Evolutionary conservation across 2,329 filamentous ascomycete species (phyloP).

Genomic region (Cercospora nicotianae): DNA sequence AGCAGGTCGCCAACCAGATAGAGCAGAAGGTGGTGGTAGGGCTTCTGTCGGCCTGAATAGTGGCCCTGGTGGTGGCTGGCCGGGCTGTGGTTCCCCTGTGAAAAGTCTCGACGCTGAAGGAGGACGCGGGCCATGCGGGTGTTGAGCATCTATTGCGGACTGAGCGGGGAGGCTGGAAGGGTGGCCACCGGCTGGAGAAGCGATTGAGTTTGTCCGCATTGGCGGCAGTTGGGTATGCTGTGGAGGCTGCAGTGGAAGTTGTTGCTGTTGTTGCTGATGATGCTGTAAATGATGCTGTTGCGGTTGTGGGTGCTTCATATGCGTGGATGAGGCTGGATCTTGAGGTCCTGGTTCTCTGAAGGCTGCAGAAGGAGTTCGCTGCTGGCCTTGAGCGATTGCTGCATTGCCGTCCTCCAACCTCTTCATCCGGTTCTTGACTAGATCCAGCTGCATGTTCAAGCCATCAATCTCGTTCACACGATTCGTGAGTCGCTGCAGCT

Average conservation of each 20-base stretch:
- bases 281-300: constrained; percentile 10
- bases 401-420: constrained; percentile 34
- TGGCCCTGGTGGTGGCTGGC: constrained; percentile 9
- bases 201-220: constrained; percentile 30
- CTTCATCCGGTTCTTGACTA: constrained; percentile 50
- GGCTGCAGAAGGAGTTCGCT: constrained; percentile 8
- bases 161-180: constrained; percentile 22
- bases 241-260: constrained; percentile 7
- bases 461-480: constrained; percentile 51
- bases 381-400: constrained; percentile 10
- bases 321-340: constrained; percentile 2
- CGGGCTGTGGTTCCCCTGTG: constrained; percentile 14
- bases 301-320: not conserved
- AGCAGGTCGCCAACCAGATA: constrained; percentile 35
- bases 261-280: constrained; percentile 17
- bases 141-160: constrained; percentile 19
- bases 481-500: constrained; percentile 41
- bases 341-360: constrained; percentile 10
- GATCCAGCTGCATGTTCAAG: constrained; percentile 49
- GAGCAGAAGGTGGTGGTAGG: constrained; percentile 30
- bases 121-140: constrained; percentile 19
- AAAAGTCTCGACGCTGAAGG: constrained; percentile 24
- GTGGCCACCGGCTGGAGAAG: constrained; percentile 26
- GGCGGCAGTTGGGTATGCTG: constrained; percentile 29
- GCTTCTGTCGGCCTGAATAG: constrained; percentile 23